Conservation (phyloP, 2,329 filamentous ascomycete species). For the Fusarium agapanthi region DNA sequence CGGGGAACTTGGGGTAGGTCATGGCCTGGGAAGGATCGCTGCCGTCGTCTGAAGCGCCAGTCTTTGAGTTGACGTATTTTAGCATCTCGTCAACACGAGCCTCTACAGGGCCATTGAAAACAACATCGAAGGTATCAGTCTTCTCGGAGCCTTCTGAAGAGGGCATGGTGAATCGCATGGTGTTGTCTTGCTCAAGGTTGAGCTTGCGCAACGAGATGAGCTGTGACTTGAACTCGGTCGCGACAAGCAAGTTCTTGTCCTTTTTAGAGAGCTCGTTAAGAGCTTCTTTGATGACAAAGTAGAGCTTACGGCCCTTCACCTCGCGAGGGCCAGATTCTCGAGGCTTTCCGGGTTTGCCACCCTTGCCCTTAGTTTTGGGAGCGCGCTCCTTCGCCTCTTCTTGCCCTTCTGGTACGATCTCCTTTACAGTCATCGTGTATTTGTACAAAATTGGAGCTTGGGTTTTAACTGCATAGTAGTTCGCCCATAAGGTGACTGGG, state of each 20-base stretch:
- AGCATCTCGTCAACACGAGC: conserved; percentile 53
- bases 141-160: conserved; percentile 44
- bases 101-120: conserved; percentile 51
- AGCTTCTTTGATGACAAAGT: conserved; percentile 51
- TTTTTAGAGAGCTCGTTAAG: conserved; percentile 47
- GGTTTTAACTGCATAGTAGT: conserved; percentile 60
- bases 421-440: conserved; percentile 55
- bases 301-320: conserved; percentile 55
- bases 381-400: conserved; percentile 1
- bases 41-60: conserved; percentile 42
- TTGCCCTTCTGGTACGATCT: conserved; percentile 27
- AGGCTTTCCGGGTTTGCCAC: conserved; percentile 10
- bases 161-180: conserved; percentile 48
- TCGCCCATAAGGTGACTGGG: conserved; percentile 59
- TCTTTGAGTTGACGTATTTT: conserved; percentile 56
- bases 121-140: conserved; percentile 51
- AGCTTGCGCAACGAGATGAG: conserved; percentile 54
- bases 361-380: conserved; percentile 20
- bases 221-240: conserved; percentile 62
- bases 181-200: conserved; percentile 43
- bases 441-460: conserved; percentile 51
- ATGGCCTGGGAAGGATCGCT: conserved; percentile 21
- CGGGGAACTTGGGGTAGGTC: conserved; percentile 59
- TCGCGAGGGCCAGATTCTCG: conserved; percentile 37
- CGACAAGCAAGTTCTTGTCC: conserved; percentile 46